Percentiles rank a stretch among this genome's conserved stretches.
These are phyloP conservation scores for Ogataea chonburiensis DNA, from an alignment of 805 yeast genomes.

Conservation along the genomic window DNA sequence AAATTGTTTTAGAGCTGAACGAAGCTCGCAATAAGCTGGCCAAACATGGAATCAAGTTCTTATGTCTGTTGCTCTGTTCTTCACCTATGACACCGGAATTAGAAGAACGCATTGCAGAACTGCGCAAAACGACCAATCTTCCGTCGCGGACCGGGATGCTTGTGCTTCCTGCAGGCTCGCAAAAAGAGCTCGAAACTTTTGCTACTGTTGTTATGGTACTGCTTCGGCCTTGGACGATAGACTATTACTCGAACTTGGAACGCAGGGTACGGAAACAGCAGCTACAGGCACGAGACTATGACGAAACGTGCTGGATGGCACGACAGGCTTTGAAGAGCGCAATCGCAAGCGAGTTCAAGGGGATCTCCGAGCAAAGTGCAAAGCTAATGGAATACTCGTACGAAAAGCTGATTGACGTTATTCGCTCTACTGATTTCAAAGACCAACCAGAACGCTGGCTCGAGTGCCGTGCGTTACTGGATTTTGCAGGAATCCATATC, in stretches of 20 bases:
- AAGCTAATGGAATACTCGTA: conserved; percentile 53
- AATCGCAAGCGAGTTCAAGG: conserved; percentile 47
- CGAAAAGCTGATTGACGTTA: conserved; percentile 44
- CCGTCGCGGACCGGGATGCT: conserved; percentile 45
- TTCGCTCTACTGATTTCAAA: conserved; percentile 29
- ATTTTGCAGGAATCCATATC: conserved; percentile 61
- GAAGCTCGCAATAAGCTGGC: conserved; percentile 34
- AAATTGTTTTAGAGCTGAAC: conserved; percentile 38
- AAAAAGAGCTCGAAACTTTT: conserved; percentile 42
- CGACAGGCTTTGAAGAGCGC: conserved; percentile 54
- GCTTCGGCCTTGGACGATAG: conserved; percentile 41
- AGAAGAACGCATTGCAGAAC: conserved; percentile 34
- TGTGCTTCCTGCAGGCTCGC: conserved; percentile 40
- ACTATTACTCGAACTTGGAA: conserved; percentile 43
- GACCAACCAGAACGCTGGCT: conserved; percentile 36
- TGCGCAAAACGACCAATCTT: conserved; percentile 44
- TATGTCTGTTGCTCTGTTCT: conserved; percentile 37
- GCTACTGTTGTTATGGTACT: conserved; percentile 39
- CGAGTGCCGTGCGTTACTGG: conserved; percentile 51
- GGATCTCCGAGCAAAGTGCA: conserved; percentile 45
- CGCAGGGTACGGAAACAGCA: conserved; percentile 42
- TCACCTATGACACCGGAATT: conserved; percentile 32
- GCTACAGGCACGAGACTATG: conserved; percentile 26
- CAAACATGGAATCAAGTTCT: conserved; percentile 32
- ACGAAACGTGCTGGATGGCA: conserved; percentile 41